Base-by-base conservation (phyloP, 176 grass and related monocot species). In the Ensete ventricosum region DNA sequence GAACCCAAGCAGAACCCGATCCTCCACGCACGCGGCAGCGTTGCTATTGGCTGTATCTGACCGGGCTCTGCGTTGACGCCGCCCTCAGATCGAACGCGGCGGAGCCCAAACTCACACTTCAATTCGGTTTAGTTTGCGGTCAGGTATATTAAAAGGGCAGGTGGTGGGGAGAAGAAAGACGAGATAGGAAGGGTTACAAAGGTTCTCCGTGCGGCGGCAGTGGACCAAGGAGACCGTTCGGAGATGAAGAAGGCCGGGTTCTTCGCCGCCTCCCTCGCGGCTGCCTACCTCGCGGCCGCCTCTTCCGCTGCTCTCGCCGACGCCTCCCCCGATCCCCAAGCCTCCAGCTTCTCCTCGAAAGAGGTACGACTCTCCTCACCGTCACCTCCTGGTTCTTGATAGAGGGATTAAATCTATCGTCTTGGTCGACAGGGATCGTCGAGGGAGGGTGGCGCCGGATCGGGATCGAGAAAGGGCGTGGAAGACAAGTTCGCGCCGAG, bases 401-500 rank as follows among this genome's bases (percentile, higher is more conserved):
- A 60, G 34, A 4, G 34, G 34, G 34, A 43, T 43, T 43, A 43
- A 43, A 43, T 43, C 29, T 34, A 4, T 34, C 29, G 3, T 34
- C 0, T 43, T 43, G 34, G 3, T 14, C 43, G 8, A 21, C 52
- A 72, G 50, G 20, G 2, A 65, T 65, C 19, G 49, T 51, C 43
- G 49, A 21, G 48, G 10, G 69, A 53, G 14, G 19, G 8, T 1
- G 21, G 20, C 9, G 17, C 4, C 8, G 67, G 29, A 48, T 75
- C 53, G 24, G 13, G 13, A 43, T 34, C 54, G 54, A 58, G 54
- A 43, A 60, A 8, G 73, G 54, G 1, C 4, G 55, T 1, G 23
- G 26, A 75, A 6, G 54, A 75, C 5, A 75, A 75, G 24, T 75
- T 60, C n/a, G 25, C 54, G 24, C 73, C 73, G 16, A 75, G 73